Percentiles rank a stretch among this genome's conserved stretches.
Evolutionary conservation across 2,329 filamentous ascomycete genomes (phyloP).

Genomic region (Biscogniauxia marginata): DNA sequence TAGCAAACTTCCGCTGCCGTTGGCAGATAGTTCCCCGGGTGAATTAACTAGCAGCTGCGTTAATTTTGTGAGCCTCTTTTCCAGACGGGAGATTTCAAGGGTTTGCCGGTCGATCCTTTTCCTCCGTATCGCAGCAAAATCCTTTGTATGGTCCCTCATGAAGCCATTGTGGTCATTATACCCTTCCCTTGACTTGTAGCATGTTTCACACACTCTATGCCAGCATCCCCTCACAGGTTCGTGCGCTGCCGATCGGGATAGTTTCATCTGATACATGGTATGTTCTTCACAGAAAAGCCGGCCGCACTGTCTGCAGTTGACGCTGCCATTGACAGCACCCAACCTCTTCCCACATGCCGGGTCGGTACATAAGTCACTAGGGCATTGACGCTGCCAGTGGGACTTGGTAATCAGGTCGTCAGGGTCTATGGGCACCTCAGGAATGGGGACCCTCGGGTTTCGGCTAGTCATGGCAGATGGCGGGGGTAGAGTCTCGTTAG

Average conservation of each 20-base stretch:
- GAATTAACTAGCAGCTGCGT: slow-evolving; percentile 79
- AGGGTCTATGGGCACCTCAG: slow-evolving; percentile 61
- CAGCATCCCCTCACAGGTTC: slow-evolving; percentile 88
- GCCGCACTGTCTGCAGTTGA: slow-evolving; percentile 93
- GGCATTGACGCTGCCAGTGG: slow-evolving; percentile 82
- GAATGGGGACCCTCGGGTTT: slow-evolving; percentile 34
- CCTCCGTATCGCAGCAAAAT: slow-evolving; percentile 69
- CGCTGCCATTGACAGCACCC: slow-evolving; percentile 74
- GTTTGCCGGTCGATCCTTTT: slow-evolving; percentile 81
- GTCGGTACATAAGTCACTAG: slow-evolving; percentile 80
- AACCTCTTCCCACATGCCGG: slow-evolving; percentile 79
- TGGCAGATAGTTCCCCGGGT: slow-evolving; percentile 54
- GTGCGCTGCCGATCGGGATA: slow-evolving; percentile 83
- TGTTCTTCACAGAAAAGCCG: slow-evolving; percentile 94
- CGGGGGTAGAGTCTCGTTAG: slow-evolving; percentile 65
- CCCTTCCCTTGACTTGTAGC: slow-evolving; percentile 92
- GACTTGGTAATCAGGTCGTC: slow-evolving; percentile 84
- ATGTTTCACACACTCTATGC: slow-evolving; percentile 98
- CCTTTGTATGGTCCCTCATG: slow-evolving; percentile 67
- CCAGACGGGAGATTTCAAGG: slow-evolving; percentile 82
- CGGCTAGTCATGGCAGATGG: slow-evolving; percentile 33
- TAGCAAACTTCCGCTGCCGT: slow-evolving; percentile 53
- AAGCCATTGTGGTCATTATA: slow-evolving; percentile 86
- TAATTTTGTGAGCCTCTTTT: slow-evolving; percentile 87
- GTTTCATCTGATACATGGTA: slow-evolving; percentile 99